Evolutionary conservation across 768 basidiomycete genomes (phyloP).

Genomic region (Tulasnella sp.): DNA sequence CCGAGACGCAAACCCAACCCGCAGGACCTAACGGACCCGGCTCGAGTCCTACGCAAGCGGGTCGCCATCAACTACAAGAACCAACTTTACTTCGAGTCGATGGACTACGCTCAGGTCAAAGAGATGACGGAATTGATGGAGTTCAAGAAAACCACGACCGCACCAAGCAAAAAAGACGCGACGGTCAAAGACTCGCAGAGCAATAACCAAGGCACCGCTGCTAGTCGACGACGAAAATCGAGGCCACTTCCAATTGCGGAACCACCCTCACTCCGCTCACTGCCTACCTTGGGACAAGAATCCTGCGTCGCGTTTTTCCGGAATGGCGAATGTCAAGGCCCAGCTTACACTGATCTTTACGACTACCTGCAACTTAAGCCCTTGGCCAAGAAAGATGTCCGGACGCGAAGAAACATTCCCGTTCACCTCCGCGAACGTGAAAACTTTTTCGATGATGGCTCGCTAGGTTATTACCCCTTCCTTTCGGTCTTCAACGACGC

Average conservation of each 20-base stretch:
- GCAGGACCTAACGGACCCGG: conserved; percentile 66
- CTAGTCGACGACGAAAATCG: conserved; percentile 27
- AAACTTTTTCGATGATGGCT: conserved; percentile 88
- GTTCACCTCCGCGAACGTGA: conserved; percentile 29
- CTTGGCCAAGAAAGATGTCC: conserved; percentile 51
- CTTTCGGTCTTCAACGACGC: conserved; percentile 89
- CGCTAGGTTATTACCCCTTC: conserved; percentile 91
- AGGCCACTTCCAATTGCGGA: conserved; percentile 14
- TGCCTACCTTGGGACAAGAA: conserved; percentile 51
- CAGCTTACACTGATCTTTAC: conserved; percentile 80
- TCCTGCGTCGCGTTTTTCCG: conserved; percentile 84
- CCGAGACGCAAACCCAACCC: conserved; percentile 43
- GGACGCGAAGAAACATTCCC: conserved; percentile 49
- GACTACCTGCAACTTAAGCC: conserved; percentile 76
- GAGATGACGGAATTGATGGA: conserved; percentile 91
- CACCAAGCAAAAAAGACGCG: conserved; percentile 49
- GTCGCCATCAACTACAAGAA: conserved; percentile 92
- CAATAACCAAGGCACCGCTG: conserved; percentile 36
- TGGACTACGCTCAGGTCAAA: conserved; percentile 78
- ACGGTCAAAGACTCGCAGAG: conserved; percentile 40
- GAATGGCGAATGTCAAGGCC: conserved; percentile 74
- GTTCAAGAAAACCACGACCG: conserved; percentile 30
- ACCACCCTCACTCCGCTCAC: conserved; percentile 37
- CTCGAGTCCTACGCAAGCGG: conserved; percentile 75
- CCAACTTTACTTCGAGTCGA: conserved; percentile 91